A percentile compares a stretch with the other conserved stretches of the same genome.
These are phyloP conservation scores for Chytridium lagenaria DNA, from an alignment of 371 early-diverging fungal genomes.

Conservation along the genomic window DNA sequence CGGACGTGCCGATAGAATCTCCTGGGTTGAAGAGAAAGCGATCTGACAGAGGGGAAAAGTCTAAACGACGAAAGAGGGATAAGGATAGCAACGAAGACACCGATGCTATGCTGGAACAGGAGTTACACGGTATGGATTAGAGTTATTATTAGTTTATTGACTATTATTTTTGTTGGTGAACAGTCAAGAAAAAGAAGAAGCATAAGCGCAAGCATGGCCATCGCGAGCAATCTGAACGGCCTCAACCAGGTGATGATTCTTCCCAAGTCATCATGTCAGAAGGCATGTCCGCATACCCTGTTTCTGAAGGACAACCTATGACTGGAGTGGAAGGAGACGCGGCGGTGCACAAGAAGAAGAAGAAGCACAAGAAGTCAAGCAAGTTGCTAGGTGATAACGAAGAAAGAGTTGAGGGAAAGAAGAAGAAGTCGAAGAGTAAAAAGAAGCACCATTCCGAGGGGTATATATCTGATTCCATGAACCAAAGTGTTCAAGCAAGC, in stretches of 20 bases:
- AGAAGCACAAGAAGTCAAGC: slow-evolving; percentile 35
- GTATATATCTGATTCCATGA: neutral
- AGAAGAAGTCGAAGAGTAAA: slow-evolving; percentile 21
- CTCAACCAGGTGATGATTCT: neutral
- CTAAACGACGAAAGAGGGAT: slow-evolving; percentile 1
- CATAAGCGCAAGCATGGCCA: slow-evolving; percentile 38
- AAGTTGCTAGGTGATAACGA: slow-evolving; percentile 20
- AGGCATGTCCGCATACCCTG: neutral
- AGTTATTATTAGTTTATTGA: neutral
- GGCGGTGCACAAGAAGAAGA: slow-evolving; percentile 24
- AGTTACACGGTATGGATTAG: neutral
- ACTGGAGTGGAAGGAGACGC: neutral
- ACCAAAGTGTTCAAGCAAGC: neutral
- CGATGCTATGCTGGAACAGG: slow-evolving; percentile 49
- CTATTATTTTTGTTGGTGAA: no score
- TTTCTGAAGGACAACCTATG: neutral
- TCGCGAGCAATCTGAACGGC: neutral
- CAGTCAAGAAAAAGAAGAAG: slow-evolving; percentile 40
- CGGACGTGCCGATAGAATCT: neutral
- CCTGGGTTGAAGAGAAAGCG: slow-evolving; percentile 32
- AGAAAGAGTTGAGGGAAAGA: slow-evolving; percentile 5
- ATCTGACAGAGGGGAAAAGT: slow-evolving; percentile 25
- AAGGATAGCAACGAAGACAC: slow-evolving; percentile 58
- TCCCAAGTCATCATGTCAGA: neutral
- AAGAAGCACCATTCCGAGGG: slow-evolving; percentile 16